These are phyloP conservation scores for Torulaspora franciscae DNA, from an alignment of 805 yeast genomes.

Conservation along the genomic window DNA sequence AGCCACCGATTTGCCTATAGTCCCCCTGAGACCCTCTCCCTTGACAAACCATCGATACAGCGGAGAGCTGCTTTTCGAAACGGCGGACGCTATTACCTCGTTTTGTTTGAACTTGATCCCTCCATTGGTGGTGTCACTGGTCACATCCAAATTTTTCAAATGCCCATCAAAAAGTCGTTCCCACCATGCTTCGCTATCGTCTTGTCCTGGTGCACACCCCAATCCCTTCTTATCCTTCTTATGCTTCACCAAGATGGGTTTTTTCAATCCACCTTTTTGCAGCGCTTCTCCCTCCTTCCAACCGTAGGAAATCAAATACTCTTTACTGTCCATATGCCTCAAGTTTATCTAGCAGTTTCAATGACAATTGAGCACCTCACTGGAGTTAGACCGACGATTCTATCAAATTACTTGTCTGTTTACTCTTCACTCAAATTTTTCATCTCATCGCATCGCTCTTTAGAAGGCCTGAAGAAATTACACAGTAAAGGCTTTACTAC, in stretches of 20 bases:
- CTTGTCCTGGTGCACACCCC: conserved; percentile 62
- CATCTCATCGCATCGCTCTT: conserved; percentile 8
- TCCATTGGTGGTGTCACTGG: conserved; percentile 24
- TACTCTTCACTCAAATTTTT: conserved; percentile 5
- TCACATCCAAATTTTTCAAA: conserved; percentile 67
- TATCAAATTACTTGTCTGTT: too few relatives aligned
- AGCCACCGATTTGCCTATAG: conserved; percentile 42
- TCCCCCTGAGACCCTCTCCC: conserved; percentile 82
- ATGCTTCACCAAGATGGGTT: conserved; percentile 85
- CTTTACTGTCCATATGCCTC: conserved; percentile 63
- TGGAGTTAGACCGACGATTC: not conserved
- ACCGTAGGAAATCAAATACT: conserved; percentile 72
- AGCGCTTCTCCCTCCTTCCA: conserved; percentile 92
- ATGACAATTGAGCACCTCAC: not conserved
- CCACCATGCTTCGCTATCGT: conserved; percentile 94
- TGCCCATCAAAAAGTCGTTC: conserved; percentile 93
- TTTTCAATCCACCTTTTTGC: conserved; percentile 69
- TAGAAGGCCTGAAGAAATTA: not conserved
- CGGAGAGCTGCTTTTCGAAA: conserved; percentile 57
- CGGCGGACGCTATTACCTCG: conserved; percentile 42
- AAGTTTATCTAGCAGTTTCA: not conserved
- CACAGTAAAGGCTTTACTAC: not conserved
- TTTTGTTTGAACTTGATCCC: conserved; percentile 53
- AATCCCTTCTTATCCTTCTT: conserved; percentile 87
- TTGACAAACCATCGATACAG: conserved; percentile 79